Evolutionary conservation across 176 grass and related monocot genomes (phyloP).

Genomic region (Saccharum officinarum): DNA sequence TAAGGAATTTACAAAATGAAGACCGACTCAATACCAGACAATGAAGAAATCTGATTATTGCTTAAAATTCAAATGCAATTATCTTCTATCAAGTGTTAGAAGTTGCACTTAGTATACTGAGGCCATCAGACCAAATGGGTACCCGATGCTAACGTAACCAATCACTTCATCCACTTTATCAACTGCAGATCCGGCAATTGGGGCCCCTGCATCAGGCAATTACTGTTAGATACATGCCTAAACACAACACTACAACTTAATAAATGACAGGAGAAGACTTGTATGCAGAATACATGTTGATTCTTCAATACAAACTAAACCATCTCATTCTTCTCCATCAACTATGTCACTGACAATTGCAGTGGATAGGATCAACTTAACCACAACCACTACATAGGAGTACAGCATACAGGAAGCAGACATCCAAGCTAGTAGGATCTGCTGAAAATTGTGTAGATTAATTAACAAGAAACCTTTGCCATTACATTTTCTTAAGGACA

Average conservation of each 20-base stretch:
- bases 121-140: slow-evolving; percentile 82
- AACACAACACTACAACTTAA: background rate
- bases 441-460: background rate
- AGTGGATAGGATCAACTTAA: background rate
- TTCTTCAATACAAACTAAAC: background rate
- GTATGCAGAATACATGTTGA: background rate
- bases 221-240: slow-evolving; percentile 37
- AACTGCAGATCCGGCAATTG: slow-evolving; percentile 81
- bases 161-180: slow-evolving; percentile 86
- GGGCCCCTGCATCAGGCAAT: slow-evolving; percentile 57
- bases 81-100: too few relatives aligned
- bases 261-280: background rate
- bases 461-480: background rate
- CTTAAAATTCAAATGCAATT: too few relatives aligned
- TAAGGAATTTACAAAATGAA: too few relatives aligned
- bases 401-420: background rate
- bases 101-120: too few relatives aligned
- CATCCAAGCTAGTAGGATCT: background rate
- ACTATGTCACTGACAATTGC: background rate
- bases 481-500: background rate
- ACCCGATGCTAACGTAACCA: slow-evolving; percentile 86
- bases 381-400: too few relatives aligned
- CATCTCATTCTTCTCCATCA: background rate
- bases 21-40: too few relatives aligned
- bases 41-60: too few relatives aligned